A percentile compares a stretch with the other conserved stretches of the same genome.
These are phyloP conservation scores for Bruguiera gymnorhiza DNA, from an alignment of 345 rosid species.

Conservation along the genomic window DNA sequence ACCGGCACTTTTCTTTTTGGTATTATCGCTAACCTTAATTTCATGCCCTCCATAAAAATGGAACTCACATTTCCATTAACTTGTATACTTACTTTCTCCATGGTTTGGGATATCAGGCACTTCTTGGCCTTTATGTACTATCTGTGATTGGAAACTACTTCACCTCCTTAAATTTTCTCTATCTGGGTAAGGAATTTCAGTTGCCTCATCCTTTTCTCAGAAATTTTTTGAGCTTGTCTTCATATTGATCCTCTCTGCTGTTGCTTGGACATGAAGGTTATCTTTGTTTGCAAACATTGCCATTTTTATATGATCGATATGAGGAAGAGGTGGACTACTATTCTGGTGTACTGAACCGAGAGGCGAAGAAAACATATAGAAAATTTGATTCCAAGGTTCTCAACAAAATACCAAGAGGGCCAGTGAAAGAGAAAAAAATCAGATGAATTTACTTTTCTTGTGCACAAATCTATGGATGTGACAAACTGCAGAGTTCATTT, in stretches of 20 bases:
- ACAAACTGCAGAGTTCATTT: neutral
- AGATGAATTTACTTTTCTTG: slow-evolving; percentile 16
- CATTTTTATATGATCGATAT: slow-evolving; percentile 56
- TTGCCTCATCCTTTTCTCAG: neutral
- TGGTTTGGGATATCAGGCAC: slow-evolving; percentile 31
- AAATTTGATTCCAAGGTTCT: slow-evolving; percentile 55
- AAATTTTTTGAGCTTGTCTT: neutral
- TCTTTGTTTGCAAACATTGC: slow-evolving; percentile 55
- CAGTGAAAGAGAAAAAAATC: slow-evolving; percentile 54
- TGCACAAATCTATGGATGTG: neutral
- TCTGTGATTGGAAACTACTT: slow-evolving; percentile 69
- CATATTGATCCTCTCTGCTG: neutral
- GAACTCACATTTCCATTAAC: neutral
- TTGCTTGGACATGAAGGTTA: slow-evolving; percentile 31
- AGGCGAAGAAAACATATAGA: slow-evolving; percentile 40
- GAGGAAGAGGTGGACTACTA: slow-evolving; percentile 60
- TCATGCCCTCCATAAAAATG: neutral
- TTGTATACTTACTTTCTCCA: neutral
- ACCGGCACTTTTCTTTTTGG: slow-evolving; percentile 53
- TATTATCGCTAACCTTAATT: slow-evolving; percentile 14
- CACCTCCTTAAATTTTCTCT: slow-evolving; percentile 75
- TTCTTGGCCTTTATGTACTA: slow-evolving; percentile 46
- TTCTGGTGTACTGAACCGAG: slow-evolving; percentile 30
- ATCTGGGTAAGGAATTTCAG: slow-evolving; percentile 44
- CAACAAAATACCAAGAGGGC: slow-evolving; percentile 79